Conservation (phyloP, 1,284 basidiomycete genomes). For the Ceratobasidium papillatum region DNA sequence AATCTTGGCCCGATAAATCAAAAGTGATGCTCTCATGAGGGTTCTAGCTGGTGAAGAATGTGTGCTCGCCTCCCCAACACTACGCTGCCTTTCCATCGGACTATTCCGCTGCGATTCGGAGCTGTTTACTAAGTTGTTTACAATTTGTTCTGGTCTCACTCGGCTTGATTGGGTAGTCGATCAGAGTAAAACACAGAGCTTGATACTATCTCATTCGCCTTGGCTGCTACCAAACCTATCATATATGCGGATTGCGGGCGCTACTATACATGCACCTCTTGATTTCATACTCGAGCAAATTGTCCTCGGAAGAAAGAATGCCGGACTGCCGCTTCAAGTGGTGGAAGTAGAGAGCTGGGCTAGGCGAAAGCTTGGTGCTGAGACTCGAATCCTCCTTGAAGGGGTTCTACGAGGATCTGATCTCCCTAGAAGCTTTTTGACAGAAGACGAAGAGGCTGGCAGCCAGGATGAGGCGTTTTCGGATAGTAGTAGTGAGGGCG, state of each 20-base stretch:
- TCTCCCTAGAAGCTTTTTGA: background rate
- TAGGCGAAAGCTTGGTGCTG: background rate
- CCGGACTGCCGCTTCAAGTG: background rate
- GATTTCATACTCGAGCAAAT: background rate
- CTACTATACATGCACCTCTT: background rate
- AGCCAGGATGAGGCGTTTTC: background rate
- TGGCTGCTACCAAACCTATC: background rate
- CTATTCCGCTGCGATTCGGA: background rate
- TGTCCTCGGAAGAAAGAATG: background rate
- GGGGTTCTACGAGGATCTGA: background rate
- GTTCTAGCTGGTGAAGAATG: background rate
- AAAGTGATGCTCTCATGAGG: background rate
- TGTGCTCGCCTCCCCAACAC: background rate
- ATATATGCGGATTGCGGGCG: background rate
- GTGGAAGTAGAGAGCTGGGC: background rate
- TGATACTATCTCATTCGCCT: background rate
- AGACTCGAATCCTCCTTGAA: background rate
- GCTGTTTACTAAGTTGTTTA: background rate
- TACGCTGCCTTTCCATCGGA: background rate
- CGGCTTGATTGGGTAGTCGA: background rate
- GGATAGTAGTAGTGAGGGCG: background rate
- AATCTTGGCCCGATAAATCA: background rate
- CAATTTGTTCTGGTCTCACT: background rate
- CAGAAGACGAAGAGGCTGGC: background rate
- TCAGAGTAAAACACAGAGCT: background rate